These are phyloP conservation scores for Schizonepeta tenuifolia DNA, from an alignment of 257 asterid species.

Conservation along the genomic window DNA sequence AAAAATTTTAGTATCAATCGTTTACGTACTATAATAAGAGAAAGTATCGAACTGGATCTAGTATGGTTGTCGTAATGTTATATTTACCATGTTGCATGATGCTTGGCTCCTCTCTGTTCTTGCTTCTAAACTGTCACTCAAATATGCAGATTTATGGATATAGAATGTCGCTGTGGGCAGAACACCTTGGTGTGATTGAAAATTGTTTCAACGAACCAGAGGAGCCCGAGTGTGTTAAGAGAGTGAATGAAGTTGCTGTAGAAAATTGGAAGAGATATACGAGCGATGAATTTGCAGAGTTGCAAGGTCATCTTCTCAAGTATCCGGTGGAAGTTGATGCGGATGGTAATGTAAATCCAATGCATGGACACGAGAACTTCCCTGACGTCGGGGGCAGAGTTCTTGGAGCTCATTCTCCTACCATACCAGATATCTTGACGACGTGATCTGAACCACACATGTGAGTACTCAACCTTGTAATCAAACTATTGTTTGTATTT, in stretches of 20 bases:
- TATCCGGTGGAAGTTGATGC: slow-evolving; percentile 71
- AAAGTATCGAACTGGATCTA: no score
- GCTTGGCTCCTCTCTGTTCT: background rate
- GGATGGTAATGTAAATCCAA: slow-evolving; percentile 67
- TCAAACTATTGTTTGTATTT: slow-evolving; percentile 1
- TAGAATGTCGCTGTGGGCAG: slow-evolving; percentile 90
- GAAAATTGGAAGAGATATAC: slow-evolving; percentile 69
- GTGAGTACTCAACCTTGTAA: background rate
- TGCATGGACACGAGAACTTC: slow-evolving; percentile 66
- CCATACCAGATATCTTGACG: slow-evolving; percentile 76
- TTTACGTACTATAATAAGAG: no score
- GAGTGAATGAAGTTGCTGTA: slow-evolving; percentile 65
- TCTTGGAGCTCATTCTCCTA: slow-evolving; percentile 62
- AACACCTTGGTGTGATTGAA: slow-evolving; percentile 74
- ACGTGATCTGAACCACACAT: slow-evolving; percentile 43
- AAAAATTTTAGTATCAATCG: no score
- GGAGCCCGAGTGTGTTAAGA: slow-evolving; percentile 63
- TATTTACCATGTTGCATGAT: background rate
- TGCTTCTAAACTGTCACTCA: background rate
- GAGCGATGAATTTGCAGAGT: slow-evolving; percentile 41
- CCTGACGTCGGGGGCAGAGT: slow-evolving; percentile 89
- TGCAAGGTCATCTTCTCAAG: slow-evolving; percentile 87
- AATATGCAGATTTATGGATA: slow-evolving; percentile 72
- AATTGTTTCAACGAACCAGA: slow-evolving; percentile 58
- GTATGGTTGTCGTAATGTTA: background rate